Evolutionary conservation across 2,329 filamentous ascomycete genomes (phyloP).

Genomic region (Aureobasidium sp.): DNA sequence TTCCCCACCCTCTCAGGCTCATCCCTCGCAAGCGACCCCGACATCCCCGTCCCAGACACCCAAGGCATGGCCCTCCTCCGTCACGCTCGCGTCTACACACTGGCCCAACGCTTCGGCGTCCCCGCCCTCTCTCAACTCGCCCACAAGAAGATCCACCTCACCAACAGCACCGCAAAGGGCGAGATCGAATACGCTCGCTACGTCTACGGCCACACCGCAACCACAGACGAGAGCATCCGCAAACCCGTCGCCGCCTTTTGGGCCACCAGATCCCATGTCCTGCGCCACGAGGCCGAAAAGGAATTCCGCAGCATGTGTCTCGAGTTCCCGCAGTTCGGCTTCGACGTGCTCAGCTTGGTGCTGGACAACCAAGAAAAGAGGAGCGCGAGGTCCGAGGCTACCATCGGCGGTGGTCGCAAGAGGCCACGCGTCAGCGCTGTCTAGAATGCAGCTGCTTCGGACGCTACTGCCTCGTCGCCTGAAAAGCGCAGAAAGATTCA

Average conservation of each 20-base stretch:
- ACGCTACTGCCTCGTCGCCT: background rate
- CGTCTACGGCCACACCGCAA: constrained; percentile 69
- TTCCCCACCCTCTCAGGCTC: constrained; percentile 61
- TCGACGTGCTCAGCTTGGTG: constrained; percentile 72
- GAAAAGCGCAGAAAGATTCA: background rate
- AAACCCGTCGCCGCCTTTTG: constrained; percentile 85
- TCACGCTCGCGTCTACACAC: constrained; percentile 82
- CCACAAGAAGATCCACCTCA: constrained; percentile 84
- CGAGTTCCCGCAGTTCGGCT: constrained; percentile 86
- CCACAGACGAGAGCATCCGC: constrained; percentile 65
- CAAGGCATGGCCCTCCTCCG: constrained; percentile 77
- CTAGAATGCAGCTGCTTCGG: background rate
- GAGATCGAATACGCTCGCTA: constrained; percentile 90
- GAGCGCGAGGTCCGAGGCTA: constrained; percentile 31
- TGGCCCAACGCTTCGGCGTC: constrained; percentile 69
- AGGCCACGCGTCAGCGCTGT: constrained; percentile 29
- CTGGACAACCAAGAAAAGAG: constrained; percentile 46
- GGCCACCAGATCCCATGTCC: constrained; percentile 71
- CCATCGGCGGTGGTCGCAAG: constrained; percentile 30
- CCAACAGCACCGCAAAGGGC: constrained; percentile 78
- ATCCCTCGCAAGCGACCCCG: constrained; percentile 61
- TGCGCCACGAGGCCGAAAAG: constrained; percentile 77
- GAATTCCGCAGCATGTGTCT: constrained; percentile 81
- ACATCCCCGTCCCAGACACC: constrained; percentile 61
- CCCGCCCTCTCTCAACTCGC: constrained; percentile 65